Evolutionary conservation across 2,329 filamentous ascomycete species (phyloP).

Genomic region (Paraphoma chrysanthemicola): DNA sequence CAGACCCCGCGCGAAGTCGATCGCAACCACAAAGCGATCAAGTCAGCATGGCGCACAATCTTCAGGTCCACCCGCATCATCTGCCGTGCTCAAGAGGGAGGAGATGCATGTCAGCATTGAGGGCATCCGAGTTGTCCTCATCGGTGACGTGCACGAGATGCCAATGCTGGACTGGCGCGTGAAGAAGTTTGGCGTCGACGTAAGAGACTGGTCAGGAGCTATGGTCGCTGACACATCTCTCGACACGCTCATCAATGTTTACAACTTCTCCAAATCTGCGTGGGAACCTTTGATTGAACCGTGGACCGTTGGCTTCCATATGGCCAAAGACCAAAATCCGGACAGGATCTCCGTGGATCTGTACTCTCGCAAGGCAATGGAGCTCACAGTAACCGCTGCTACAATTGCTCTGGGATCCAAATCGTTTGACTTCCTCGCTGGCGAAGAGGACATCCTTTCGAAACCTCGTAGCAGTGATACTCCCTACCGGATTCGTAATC

Average conservation of each 20-base stretch:
- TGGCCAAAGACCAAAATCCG: constrained; percentile 77
- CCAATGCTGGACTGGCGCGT: constrained; percentile 93
- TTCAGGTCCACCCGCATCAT: constrained; percentile 59
- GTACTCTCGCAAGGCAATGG: constrained; percentile 87
- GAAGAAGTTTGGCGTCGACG: constrained; percentile 84
- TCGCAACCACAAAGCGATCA: constrained; percentile 51
- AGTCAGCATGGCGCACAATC: constrained; percentile 63
- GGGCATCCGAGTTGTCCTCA: constrained; percentile 89
- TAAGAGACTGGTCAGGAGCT: constrained; percentile 88
- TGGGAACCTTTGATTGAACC: constrained; percentile 98
- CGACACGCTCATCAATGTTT: constrained; percentile 94
- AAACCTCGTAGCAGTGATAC: constrained; percentile 92
- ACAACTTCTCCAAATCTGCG: constrained; percentile 98
- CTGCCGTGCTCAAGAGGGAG: constrained; percentile 70
- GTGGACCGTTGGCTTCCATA: constrained; percentile 91
- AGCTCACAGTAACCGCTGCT: constrained; percentile 90
- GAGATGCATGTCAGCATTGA: constrained; percentile 86
- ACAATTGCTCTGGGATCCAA: constrained; percentile 94
- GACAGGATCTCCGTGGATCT: constrained; percentile 83
- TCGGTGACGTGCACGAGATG: constrained; percentile 94
- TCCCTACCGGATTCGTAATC: constrained; percentile 91
- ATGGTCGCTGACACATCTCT: constrained; percentile 89
- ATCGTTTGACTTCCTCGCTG: constrained; percentile 86
- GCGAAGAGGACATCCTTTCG: constrained; percentile 87
- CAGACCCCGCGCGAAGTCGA: constrained; percentile 54